phyloP scores from a whole-genome alignment of 2,329 filamentous ascomycete genomes.

The Penicillium fuscoglaucum region DNA sequence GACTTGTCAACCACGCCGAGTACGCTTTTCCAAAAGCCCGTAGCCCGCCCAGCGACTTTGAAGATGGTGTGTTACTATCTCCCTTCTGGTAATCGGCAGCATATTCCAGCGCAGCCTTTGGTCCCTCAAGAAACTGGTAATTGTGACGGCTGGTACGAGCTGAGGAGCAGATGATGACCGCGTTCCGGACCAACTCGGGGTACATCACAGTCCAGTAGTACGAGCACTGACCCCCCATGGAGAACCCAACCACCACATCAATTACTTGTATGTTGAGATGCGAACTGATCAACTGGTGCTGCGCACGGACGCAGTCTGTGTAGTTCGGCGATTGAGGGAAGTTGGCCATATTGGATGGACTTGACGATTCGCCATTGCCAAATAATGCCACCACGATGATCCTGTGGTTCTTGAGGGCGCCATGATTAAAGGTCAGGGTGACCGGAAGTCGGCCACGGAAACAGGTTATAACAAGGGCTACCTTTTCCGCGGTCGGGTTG shows the following conservation, averaged over 20 bases:
- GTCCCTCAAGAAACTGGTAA: slow-evolving; percentile 49
- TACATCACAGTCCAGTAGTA: slow-evolving; percentile 52
- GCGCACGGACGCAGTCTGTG: slow-evolving; percentile 46
- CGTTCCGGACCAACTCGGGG: slow-evolving; percentile 42
- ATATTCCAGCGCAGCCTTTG: slow-evolving; percentile 45
- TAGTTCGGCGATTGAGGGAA: slow-evolving; percentile 46
- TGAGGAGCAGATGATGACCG: slow-evolving; percentile 49
- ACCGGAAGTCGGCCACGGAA: slow-evolving; percentile 54
- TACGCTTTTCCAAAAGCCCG: slow-evolving; percentile 50
- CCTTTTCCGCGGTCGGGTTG: background rate
- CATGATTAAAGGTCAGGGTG: slow-evolving; percentile 51
- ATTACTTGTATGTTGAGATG: slow-evolving; percentile 38
- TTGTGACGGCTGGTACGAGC: slow-evolving; percentile 51
- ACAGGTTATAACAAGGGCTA: slow-evolving; percentile 50
- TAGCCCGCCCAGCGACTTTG: slow-evolving; percentile 33
- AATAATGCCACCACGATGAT: slow-evolving; percentile 51
- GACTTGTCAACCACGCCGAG: slow-evolving; percentile 50
- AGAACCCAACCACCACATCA: slow-evolving; percentile 50
- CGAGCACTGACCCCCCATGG: slow-evolving; percentile 53
- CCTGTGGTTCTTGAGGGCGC: slow-evolving; percentile 43
- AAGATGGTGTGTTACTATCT: slow-evolving; percentile 25
- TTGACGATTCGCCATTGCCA: slow-evolving; percentile 52
- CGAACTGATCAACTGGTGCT: slow-evolving; percentile 42
- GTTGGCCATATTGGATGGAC: slow-evolving; percentile 46
- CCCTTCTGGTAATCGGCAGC: slow-evolving; percentile 42